Evolutionary conservation across 352 stramenopile genomes (phyloP), one percentile per base, ranked within the genome.

Genomic region (Phytophthora ramorum): DNA sequence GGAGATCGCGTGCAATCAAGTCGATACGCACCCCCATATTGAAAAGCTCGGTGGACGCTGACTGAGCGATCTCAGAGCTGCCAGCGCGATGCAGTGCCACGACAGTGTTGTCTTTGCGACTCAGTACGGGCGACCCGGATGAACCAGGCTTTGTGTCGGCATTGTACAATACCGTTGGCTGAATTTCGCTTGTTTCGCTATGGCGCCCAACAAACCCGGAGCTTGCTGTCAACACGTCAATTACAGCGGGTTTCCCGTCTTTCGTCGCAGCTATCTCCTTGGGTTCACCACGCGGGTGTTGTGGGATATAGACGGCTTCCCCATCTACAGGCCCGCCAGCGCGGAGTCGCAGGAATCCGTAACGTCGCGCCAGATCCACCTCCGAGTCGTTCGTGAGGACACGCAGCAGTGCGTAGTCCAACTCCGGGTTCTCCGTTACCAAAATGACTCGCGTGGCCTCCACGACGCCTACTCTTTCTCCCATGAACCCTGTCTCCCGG

Each of bases 111-210:
- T 92, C 84, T 41, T 66, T 61, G 32, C 69, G 77, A 58, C 79
- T 88, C 24, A 90, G 46, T 26, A 90, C 81, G 0, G 81, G 81
- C 22, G 81, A 87, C 8, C 81, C 81, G 6, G 81, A 91, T 10
- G 84, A 90, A n/a, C 84, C 84, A 46, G 79, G 79, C 37, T 78
- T 58, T 30, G 85, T 91, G 56, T 93, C 85, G 26, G 80, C 82
- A 65, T 85, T 87, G 63, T 93, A 93, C 44, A 69, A 79, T 22
- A 91, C 82, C 45, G 16, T 79, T 74, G 69, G 54, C 47, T 84
- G 56, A 53, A 71, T 73, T 5, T 49, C 37, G 7, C 48, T 63
- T 26, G 54, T 49, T 44, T 59, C 52, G 16, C 52, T 71, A 22
- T 64, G 50, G 26, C 46, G 37, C 45, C 58, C 57, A 38, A 66